These are phyloP conservation scores for Aspergillus sp. DNA, from an alignment of 2,329 filamentous ascomycete genomes.

Conservation along the genomic window DNA sequence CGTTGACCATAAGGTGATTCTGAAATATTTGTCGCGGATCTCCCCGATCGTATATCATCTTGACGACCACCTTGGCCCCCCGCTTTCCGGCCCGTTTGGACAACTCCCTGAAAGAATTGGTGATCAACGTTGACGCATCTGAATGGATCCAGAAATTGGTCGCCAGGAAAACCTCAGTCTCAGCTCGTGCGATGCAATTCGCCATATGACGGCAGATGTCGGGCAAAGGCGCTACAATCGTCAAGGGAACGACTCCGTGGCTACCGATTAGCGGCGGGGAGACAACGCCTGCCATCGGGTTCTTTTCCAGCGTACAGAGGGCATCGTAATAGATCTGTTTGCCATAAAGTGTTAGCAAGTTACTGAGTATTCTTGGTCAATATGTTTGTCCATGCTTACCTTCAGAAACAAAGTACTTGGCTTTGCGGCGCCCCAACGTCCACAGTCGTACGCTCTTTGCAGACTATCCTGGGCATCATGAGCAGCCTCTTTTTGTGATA, in stretches of 20 bases:
- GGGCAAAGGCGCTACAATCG: constrained; percentile 61
- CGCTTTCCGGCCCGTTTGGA: constrained; percentile 56
- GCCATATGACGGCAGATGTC: constrained; percentile 69
- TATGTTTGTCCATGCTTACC: constrained; percentile 27
- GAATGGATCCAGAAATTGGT: constrained; percentile 73
- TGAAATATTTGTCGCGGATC: constrained; percentile 56
- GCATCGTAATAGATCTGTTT: constrained; percentile 59
- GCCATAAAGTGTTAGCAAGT: neutral
- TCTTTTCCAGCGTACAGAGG: constrained; percentile 37
- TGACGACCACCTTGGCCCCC: constrained; percentile 56
- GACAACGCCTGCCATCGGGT: constrained; percentile 43
- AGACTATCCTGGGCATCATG: constrained; percentile 39
- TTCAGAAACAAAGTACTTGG: constrained; percentile 63
- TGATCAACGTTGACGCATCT: constrained; percentile 60
- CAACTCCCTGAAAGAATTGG: constrained; percentile 62
- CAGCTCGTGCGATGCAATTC: constrained; percentile 66
- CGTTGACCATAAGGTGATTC: constrained; percentile 56
- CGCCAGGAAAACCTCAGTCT: constrained; percentile 65
- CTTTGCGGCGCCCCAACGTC: constrained; percentile 57
- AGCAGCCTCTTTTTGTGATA: constrained; percentile 8
- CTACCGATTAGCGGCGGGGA: constrained; percentile 55
- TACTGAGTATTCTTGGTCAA: neutral
- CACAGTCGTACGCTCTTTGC: constrained; percentile 52
- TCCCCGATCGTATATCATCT: constrained; percentile 69
- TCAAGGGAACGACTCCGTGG: constrained; percentile 59